Base-by-base conservation (phyloP, 2,329 filamentous ascomycete genomes). In the Setomelanomma holmii region DNA sequence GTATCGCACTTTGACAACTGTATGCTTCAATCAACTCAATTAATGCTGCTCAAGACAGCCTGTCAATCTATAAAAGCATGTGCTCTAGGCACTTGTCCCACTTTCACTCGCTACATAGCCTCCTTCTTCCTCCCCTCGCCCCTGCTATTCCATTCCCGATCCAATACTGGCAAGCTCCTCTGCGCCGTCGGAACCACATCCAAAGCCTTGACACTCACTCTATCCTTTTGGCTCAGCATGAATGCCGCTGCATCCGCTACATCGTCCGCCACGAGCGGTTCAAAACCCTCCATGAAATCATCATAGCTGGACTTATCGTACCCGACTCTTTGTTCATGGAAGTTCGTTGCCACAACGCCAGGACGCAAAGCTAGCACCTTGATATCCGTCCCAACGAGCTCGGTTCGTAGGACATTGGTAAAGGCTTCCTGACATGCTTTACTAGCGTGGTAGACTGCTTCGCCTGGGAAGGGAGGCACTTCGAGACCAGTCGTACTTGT, bases 361-460 rank as follows among this genome's bases (percentile, higher is more conserved):
- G 80, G 80, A 24, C 80, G 63, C 12, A 82, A 53, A 0, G 76
- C 77, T 5, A 81, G 49, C 0, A 82, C 78, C n/a, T 76, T 74
- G 48, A 82, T 79, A 53, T 80, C 75, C 0, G 78, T 80, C 3
- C 74, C 77, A 19, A 56, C 64, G 7, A 82, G 60, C 61, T 84
- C 82, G 16, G 73, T 80, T 0, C 80, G 68, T 8, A 83, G 69
- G 1, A 75, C 73, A 48, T 83, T 81, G 0, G 77, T 78, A 54
- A 84, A 82, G 0, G 67, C 80, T 48, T 83, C 80, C 45, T 80
- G 78, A 3, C 68, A 72, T 0, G 79, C 78, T 56, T 81, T 82
- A 54, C 69, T 76, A 4, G 79, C 72, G 51, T 82, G 79, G 47
- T 82, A 80, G 7, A 83, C 78, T 0, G 78, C 75, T 56, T 82